A percentile compares a stretch with the other conserved stretches of the same genome.
These are phyloP conservation scores for Cladophialophora immunda DNA, from an alignment of 2,329 filamentous ascomycete species.

Conservation along the genomic window DNA sequence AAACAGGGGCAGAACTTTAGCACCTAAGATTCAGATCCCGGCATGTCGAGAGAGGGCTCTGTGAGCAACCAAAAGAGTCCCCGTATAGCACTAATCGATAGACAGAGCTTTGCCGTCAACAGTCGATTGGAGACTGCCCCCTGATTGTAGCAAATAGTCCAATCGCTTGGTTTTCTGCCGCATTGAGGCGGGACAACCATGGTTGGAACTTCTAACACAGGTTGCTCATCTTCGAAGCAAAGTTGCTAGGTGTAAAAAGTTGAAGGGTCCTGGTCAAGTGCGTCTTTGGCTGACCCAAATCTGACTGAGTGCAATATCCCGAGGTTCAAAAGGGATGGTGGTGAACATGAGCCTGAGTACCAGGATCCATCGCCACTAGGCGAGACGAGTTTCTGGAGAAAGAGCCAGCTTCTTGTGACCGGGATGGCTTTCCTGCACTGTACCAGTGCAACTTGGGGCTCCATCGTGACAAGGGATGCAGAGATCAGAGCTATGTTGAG, in stretches of 20 bases:
- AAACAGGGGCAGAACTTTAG: not conserved
- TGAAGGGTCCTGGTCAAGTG: not conserved
- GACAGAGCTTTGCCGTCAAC: not conserved
- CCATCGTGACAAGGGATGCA: not conserved
- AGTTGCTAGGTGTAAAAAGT: not conserved
- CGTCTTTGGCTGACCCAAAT: not conserved
- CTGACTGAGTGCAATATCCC: not conserved
- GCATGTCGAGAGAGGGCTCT: not conserved
- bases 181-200: not conserved
- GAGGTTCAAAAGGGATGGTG: not conserved
- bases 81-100: not conserved
- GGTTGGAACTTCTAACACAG: not conserved
- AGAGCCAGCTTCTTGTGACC: not conserved
- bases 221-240: not conserved
- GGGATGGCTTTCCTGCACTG: not conserved
- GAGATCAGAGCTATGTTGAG: not conserved
- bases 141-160: not conserved
- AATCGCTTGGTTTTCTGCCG: not conserved
- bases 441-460: not conserved
- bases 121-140: not conserved
- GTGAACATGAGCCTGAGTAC: not conserved
- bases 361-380: not conserved
- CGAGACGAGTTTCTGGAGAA: not conserved
- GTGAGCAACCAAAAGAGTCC: not conserved
- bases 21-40: not conserved